Base-by-base conservation (phyloP, 2,329 filamentous ascomycete genomes). In the Cryphonectria nitschkei region DNA sequence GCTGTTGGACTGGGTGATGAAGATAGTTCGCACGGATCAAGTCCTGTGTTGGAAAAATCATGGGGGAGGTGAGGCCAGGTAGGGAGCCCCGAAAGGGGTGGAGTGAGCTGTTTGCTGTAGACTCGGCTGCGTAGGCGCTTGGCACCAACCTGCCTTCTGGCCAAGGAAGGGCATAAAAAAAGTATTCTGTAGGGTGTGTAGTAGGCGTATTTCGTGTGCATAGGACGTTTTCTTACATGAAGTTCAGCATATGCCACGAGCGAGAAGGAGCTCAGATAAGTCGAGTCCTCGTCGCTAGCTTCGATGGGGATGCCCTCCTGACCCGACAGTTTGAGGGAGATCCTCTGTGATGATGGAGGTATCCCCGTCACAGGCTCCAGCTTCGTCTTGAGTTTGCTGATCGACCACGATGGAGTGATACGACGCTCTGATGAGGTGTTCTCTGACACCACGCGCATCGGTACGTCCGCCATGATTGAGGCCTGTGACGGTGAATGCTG, bases 331-430 rank as follows among this genome's bases (percentile, higher is more conserved):
- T 91, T 93, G 78, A 98, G 85, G 41, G 85, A 90, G 73, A 99
- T 87, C 73, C 85, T 89, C 81, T 98, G 96, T 72, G 87, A 90
- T 41, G 87, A 87, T 14, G 95, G 93, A 22, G 96, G 95, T 52
- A 98, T 90, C 73, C 96, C 96, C 1, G 95, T 98, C 82, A 98
- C 91, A 73, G 94, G 92, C 82, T 98, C 95, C 67, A 99, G 90
- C 81, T 96, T 97, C 68, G 86, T 83, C 83, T 95, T 97, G 76
- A 98, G 87, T 77, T 93, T 90, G 69, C 87, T 86, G 78, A 99
- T 92, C 73, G 91, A 92, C 96, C 96, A 99, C 75, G 95, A 92
- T 19, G 95, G 95, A 37, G 93, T 95, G 80, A 98, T 90, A 75
- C 96, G 93, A 73, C 95, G 92, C 83, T 99, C 96, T 67, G 94